These are phyloP conservation scores for Pseudogymnoascus sp. DNA, from an alignment of 2,329 filamentous ascomycete genomes.

Conservation along the genomic window DNA sequence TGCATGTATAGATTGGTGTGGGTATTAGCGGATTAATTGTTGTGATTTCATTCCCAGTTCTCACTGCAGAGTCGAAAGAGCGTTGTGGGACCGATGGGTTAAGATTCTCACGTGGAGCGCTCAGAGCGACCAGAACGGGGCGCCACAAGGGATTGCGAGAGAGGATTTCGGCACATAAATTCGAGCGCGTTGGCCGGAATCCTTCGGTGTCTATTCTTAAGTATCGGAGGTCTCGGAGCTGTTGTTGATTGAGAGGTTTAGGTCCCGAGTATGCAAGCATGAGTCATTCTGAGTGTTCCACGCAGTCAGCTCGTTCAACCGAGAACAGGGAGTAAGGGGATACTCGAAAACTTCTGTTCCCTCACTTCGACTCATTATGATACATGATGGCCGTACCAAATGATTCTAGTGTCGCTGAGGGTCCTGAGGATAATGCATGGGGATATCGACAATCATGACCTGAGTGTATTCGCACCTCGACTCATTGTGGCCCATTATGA, in stretches of 20 bases:
- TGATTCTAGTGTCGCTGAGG: neutral
- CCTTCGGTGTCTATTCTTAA: neutral
- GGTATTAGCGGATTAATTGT: neutral
- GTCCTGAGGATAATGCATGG: neutral
- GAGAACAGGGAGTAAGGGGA: neutral
- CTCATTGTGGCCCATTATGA: constrained; percentile 4
- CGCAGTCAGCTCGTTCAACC: neutral
- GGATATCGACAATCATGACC: neutral
- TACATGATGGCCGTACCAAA: neutral
- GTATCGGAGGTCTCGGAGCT: neutral
- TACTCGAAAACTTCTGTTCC: neutral
- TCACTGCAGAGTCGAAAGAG: too few species aligned
- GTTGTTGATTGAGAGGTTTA: neutral
- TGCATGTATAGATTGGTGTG: neutral
- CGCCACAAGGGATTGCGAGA: too few species aligned
- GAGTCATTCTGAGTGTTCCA: constrained; percentile 6
- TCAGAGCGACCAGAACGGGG: neutral
- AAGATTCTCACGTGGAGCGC: too few species aligned
- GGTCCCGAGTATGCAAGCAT: neutral
- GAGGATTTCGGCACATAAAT: neutral
- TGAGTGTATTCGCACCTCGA: neutral
- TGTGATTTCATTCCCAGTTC: neutral
- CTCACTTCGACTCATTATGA: constrained; percentile 7
- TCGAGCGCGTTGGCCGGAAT: neutral
- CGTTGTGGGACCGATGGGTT: too few species aligned